Percentiles rank a stretch among this genome's conserved stretches.
Conservation (phyloP, 768 basidiomycete species). For the Suillus hirtellus region DNA sequence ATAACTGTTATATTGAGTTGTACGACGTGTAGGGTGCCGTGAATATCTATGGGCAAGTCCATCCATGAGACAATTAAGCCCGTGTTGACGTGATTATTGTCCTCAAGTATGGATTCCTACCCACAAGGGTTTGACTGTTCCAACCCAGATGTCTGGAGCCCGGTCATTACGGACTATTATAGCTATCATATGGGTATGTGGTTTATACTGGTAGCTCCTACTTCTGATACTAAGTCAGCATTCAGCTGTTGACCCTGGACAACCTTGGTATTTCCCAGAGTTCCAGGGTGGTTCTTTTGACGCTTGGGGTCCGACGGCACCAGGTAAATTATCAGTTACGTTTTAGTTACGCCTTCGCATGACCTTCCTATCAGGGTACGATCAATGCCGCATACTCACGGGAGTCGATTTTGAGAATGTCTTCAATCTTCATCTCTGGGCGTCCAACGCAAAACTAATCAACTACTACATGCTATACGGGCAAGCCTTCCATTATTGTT, state of each 20-base stretch:
- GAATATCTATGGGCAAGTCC: slow-evolving; percentile 67
- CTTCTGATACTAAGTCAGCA: slow-evolving; percentile 7
- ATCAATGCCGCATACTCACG: slow-evolving; percentile 62
- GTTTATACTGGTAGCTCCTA: slow-evolving; percentile 18
- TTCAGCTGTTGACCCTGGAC: slow-evolving; percentile 40
- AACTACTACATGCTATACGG: slow-evolving; percentile 88
- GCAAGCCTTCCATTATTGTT: slow-evolving; percentile 34
- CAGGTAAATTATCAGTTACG: slow-evolving; percentile 40
- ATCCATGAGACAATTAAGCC: neutral
- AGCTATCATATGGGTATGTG: slow-evolving; percentile 54
- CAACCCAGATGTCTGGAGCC: slow-evolving; percentile 63
- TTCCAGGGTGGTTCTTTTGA: slow-evolving; percentile 81
- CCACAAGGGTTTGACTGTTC: slow-evolving; percentile 84
- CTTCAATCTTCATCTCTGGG: slow-evolving; percentile 78
- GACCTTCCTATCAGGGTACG: slow-evolving; percentile 48
- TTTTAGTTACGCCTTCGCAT: slow-evolving; percentile 9
- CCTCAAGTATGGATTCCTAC: slow-evolving; percentile 59
- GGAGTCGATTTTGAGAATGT: slow-evolving; percentile 77
- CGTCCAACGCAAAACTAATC: slow-evolving; percentile 77
- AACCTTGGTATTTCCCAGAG: slow-evolving; percentile 74
- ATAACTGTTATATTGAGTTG: neutral
- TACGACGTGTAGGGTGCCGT: slow-evolving; percentile 55
- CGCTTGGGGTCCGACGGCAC: slow-evolving; percentile 76
- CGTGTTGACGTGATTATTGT: slow-evolving; percentile 7
- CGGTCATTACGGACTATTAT: slow-evolving; percentile 64